Evolutionary conservation across 345 rosid species (phyloP), one percentile per base, ranked within the genome.

Genomic region (Dovyalis caffra): DNA sequence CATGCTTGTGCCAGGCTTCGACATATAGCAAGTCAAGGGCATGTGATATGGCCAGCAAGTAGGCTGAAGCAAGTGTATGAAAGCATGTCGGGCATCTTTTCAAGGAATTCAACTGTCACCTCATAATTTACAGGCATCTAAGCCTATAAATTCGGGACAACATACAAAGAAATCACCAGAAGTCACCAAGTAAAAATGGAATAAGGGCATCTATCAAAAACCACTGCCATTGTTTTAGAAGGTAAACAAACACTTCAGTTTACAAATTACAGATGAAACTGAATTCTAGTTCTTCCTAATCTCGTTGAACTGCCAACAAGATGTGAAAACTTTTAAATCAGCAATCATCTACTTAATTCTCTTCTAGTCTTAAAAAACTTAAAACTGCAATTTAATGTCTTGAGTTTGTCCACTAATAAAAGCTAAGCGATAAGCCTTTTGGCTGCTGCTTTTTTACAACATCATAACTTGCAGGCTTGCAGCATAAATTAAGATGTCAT

Each of bases 351-450:
- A 28, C 33, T 69, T 2, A 6, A 49, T 33, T 51, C 28, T 38
- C 73, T 70, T 1, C 18, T 15, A 58, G 20, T 38, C 28, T 61
- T 61, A 10, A 3, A 25, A 29, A 15, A 61, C 23, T 25, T 18
- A 0, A 25, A 61, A 38, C 26, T 38, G 74, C 2, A 23, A 57
- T 57, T 56, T 69, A 32, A 26, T n/a, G 34, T 56, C 35, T 14
- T 34, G 21, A 68, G 65, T 9, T 14, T 28, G 29, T 35, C 64
- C 29, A 9, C 28, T 29, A 6, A 8, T 31, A 15, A 25, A 53
- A 71, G 62, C 65, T 23, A 35, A 64, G 63, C 35, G 60, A 70
- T 16, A 73, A 28, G 34, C 47, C 70, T 11, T 65, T 57, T 53
- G 32, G 18, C 57, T 35, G 1, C 57, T 8, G 21, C 35, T 26